These are phyloP conservation scores for Citrullus mucosospermus DNA, from an alignment of 306 rosid genomes.

Conservation along the genomic window DNA sequence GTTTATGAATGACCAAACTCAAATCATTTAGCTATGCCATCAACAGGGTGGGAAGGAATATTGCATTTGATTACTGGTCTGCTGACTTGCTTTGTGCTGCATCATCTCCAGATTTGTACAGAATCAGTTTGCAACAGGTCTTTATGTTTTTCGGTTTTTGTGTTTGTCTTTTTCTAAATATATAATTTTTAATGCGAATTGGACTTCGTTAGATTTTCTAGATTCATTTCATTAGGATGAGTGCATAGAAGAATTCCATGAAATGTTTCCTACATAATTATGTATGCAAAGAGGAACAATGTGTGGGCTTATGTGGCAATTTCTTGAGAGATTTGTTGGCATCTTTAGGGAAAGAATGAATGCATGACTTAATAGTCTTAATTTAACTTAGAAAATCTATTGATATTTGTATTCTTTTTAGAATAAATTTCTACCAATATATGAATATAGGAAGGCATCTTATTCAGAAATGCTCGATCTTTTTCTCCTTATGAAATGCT, in stretches of 20 bases:
- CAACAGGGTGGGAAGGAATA: conserved; percentile 88
- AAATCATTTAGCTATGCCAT: neutral
- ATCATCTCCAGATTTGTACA: conserved; percentile 78
- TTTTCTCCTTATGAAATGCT: no score
- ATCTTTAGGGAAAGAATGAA: no score
- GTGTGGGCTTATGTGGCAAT: no score
- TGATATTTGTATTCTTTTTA: no score
- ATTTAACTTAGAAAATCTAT: no score
- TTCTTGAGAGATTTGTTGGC: no score
- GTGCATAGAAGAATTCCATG: neutral
- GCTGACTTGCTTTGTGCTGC: conserved; percentile 98
- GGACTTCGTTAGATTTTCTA: neutral
- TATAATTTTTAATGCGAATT: neutral
- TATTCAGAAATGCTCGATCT: no score
- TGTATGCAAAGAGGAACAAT: no score
- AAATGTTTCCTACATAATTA: neutral
- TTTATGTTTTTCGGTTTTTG: neutral
- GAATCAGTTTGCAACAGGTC: conserved; percentile 92
- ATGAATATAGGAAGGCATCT: no score
- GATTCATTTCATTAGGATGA: neutral
- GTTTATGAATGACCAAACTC: conserved; percentile 7
- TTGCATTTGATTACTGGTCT: conserved; percentile 76
- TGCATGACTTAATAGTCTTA: no score
- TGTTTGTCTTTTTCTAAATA: neutral
- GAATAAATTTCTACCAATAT: no score